Conservation (phyloP, 192 early-diverging fungal species). For the Globomyces pollinis-pini region DNA sequence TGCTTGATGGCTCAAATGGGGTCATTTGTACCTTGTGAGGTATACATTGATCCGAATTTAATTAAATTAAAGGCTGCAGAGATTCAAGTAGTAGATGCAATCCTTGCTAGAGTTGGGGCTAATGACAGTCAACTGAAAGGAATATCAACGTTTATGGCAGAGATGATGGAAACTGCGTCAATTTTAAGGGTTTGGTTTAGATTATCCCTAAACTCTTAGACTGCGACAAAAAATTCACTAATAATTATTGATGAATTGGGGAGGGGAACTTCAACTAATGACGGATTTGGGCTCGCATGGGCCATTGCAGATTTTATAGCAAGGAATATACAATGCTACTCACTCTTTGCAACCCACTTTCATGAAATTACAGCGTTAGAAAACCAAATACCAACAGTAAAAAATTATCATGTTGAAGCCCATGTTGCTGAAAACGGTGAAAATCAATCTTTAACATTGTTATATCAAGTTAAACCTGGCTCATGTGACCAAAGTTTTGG, state of each 20-base stretch:
- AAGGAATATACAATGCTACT: conserved; percentile 58
- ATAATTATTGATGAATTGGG: conserved; percentile 96
- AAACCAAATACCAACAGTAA: conserved; percentile 60
- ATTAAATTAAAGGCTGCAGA: too few relatives aligned
- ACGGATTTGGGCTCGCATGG: conserved; percentile 97
- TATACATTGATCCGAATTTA: too few relatives aligned
- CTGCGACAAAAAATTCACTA: conserved; percentile 72
- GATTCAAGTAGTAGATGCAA: conserved; percentile 74
- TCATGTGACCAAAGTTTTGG: conserved; percentile 96
- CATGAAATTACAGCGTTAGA: conserved; percentile 88
- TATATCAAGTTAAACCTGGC: conserved; percentile 77
- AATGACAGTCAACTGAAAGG: conserved; percentile 89
- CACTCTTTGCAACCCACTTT: conserved; percentile 95
- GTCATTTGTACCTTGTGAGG: conserved; percentile 84
- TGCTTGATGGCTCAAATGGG: conserved; percentile 91
- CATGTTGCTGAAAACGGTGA: conserved; percentile 22
- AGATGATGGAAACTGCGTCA: conserved; percentile 75
- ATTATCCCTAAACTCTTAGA: too few relatives aligned
- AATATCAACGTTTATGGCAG: conserved; percentile 93
- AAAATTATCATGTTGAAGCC: conserved; percentile 86
- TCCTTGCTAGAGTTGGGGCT: conserved; percentile 88
- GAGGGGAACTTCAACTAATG: conserved; percentile 95
- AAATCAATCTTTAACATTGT: conserved; percentile 59
- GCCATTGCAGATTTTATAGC: conserved; percentile 88
- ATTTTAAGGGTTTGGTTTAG: too few relatives aligned